Conservation (phyloP, 2,329 filamentous ascomycete species). For the Hypoxylon sp. region DNA sequence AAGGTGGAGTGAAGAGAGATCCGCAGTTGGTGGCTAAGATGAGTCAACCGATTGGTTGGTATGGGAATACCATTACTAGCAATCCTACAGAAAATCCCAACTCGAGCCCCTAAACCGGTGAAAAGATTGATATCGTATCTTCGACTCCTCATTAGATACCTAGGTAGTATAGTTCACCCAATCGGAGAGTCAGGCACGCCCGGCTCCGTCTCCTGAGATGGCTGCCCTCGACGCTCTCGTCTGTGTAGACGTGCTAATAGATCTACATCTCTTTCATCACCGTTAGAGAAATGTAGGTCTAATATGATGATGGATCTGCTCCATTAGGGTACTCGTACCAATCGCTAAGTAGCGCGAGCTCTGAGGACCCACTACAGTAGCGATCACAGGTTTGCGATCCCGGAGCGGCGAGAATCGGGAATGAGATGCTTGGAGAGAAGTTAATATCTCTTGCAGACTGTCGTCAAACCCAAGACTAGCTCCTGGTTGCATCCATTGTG, state of each 20-base stretch:
- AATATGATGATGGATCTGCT: constrained; percentile 23
- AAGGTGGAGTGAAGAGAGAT: background rate
- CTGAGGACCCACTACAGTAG: constrained; percentile 33
- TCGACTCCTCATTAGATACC: constrained; percentile 5
- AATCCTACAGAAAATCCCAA: background rate
- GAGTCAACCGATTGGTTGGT: constrained; percentile 10
- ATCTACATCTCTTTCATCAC: constrained; percentile 32
- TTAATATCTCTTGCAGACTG: constrained; percentile 18
- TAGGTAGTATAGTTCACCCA: constrained; percentile 9
- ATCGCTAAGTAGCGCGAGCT: constrained; percentile 27
- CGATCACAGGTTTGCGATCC: constrained; percentile 22
- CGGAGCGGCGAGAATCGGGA: constrained; percentile 41
- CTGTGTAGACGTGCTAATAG: constrained; percentile 1
- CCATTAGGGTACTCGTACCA: constrained; percentile 22
- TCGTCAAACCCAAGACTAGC: constrained; percentile 14
- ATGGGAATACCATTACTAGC: constrained; percentile 12
- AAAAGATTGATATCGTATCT: background rate
- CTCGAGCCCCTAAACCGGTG: background rate
- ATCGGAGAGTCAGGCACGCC: background rate
- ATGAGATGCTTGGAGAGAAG: constrained; percentile 27
- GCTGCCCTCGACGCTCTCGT: background rate
- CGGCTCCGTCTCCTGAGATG: background rate
- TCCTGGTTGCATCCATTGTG: constrained; percentile 25
- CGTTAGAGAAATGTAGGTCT: constrained; percentile 14
- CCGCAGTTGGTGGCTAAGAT: constrained; percentile 21